Evolutionary conservation across 2,329 filamentous ascomycete genomes (phyloP).

Genomic region (Fusarium citri): DNA sequence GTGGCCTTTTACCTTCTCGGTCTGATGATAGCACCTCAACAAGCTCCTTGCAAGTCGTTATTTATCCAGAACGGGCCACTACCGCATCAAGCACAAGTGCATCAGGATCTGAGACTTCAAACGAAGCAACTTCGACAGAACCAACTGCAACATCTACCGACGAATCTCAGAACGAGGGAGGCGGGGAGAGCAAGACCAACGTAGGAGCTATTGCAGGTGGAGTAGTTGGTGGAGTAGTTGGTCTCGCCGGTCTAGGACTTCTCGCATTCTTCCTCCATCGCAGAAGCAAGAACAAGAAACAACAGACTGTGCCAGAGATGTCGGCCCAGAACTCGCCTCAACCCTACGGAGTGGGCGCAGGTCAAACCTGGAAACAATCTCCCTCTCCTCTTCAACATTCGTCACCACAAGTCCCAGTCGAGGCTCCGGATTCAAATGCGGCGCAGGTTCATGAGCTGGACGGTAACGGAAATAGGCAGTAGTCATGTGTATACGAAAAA

Average conservation of each 20-base stretch:
- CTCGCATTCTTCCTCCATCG: slow-evolving; percentile 28
- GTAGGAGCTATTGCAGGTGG: slow-evolving; percentile 31
- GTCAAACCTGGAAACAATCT: slow-evolving; percentile 24
- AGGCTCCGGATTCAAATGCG: slow-evolving; percentile 18
- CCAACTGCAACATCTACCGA: neutral
- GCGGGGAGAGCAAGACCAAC: neutral
- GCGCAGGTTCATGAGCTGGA: slow-evolving; percentile 24
- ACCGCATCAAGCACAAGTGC: slow-evolving; percentile 1
- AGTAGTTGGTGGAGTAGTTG: slow-evolving; percentile 27
- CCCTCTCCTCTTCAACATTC: neutral
- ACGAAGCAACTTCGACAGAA: neutral
- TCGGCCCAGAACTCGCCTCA: slow-evolving; percentile 5
- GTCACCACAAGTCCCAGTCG: neutral
- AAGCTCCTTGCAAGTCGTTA: neutral
- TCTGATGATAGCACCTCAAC: neutral
- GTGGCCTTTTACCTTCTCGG: slow-evolving; percentile 13
- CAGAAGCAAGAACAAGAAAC: slow-evolving; percentile 23
- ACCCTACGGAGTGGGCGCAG: slow-evolving; percentile 3
- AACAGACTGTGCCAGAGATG: neutral
- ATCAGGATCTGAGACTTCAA: neutral
- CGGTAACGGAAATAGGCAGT: neutral
- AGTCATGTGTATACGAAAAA: slow-evolving; percentile 2
- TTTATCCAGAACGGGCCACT: slow-evolving; percentile 12
- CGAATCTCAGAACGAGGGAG: neutral
- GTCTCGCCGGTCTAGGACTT: slow-evolving; percentile 17